Base-by-base conservation (phyloP, 1,284 basidiomycete genomes). In the Xanthoconium separans region DNA sequence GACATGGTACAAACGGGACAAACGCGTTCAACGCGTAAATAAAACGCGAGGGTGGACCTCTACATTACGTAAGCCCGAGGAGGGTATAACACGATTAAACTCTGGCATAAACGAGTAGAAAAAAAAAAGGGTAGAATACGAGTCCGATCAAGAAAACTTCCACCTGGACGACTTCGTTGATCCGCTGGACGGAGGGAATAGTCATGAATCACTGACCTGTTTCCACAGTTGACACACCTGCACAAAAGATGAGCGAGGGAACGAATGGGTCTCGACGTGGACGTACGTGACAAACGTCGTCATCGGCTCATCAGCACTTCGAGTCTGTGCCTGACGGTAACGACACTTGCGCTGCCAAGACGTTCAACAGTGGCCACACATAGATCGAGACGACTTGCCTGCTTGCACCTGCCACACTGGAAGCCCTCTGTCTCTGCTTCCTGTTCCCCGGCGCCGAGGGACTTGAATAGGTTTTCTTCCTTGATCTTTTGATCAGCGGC, bases 351-450 rank as follows among this genome's bases (percentile, higher is more conserved):
- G 77, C 85, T 91, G 62, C n/a, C 61, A 54, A 58, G 54, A 44
- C 11, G 51, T 60, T 27, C 8, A 59, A 30, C 13, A 13, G 12
- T 15, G 36, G 6, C 9, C 3, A 30, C 15, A 44, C 0, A 29
- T 36, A 4, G n/a, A 33, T 41, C 2, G 44, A 36, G 30, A 34
- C 12, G 27, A 62, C 74, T 48, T 46, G 82, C 85, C 78, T 93
- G 87, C 61, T 92, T 93, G 84, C 96, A 99, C 63, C 92, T 84
- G 18, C 85, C 81, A 67, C 97, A 99, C 71, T 98, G 94, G 89
- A 99, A 99, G 2, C 94, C 94, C 62, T 96, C 94, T 0, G 97
- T 99, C 72, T 99, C 96, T 15, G 96, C 95, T 72, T 92, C 84
- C 54, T 86, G 88, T 60, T 95, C 91, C 15, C 83, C 92, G 0